Evolutionary conservation across 192 early-diverging fungal species (phyloP).

Genomic region (Backusella tuberculispora): DNA sequence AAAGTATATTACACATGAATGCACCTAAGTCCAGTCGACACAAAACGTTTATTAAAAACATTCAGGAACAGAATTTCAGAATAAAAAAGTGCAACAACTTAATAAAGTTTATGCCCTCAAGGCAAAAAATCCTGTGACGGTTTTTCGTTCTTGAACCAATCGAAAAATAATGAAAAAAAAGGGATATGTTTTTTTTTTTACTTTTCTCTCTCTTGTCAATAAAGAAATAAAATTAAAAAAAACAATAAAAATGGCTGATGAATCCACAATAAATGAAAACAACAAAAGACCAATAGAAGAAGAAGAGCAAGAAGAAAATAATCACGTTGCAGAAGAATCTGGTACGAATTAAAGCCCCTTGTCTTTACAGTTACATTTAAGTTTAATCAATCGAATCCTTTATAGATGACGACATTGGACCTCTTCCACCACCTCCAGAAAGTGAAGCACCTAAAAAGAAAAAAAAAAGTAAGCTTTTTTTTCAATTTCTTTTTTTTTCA

Average conservation of each 20-base stretch:
- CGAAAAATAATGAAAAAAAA: too few species aligned
- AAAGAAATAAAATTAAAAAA: not conserved
- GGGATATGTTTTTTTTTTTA: not conserved
- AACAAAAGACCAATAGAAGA: constrained; percentile 13
- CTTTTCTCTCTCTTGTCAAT: not conserved
- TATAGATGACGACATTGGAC: constrained; percentile 45
- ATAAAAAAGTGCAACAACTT: too few species aligned
- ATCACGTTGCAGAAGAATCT: constrained; percentile 10
- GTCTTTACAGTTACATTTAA: not conserved
- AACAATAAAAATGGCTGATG: not conserved
- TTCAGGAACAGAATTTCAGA: too few species aligned
- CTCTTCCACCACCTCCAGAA: constrained; percentile 34
- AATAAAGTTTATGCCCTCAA: too few species aligned
- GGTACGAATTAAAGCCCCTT: not conserved
- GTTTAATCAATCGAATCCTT: not conserved
- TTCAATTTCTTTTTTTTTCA: not conserved
- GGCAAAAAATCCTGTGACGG: too few species aligned
- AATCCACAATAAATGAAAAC: constrained; percentile 1
- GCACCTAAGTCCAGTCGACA: too few species aligned
- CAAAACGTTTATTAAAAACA: too few species aligned
- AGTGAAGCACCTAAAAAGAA: constrained; percentile 39
- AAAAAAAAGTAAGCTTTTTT: constrained; percentile 32
- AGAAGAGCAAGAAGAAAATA: not conserved
- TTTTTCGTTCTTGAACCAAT: too few species aligned
- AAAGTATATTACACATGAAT: too few species aligned